Conservation (phyloP, 2,329 filamentous ascomycete species). For the Neopestalotiopsis sp. region DNA sequence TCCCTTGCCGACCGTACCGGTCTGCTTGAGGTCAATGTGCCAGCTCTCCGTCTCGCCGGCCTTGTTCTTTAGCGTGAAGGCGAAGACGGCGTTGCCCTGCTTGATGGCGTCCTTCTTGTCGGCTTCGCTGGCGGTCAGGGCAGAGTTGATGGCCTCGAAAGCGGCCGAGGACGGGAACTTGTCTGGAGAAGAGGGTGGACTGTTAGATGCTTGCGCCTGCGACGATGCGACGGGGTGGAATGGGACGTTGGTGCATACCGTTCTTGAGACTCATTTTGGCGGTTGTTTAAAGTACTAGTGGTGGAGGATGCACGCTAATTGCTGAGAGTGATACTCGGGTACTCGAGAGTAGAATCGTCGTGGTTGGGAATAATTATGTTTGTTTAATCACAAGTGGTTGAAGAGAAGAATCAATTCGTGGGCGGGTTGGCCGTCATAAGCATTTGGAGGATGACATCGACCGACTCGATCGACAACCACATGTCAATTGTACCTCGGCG, state of each 20-base stretch:
- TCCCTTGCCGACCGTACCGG: conserved; percentile 81
- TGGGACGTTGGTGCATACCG: conserved; percentile 52
- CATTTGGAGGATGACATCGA: conserved; percentile 15
- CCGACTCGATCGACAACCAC: conserved; percentile 22
- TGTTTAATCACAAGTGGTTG: not conserved
- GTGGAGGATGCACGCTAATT: not conserved
- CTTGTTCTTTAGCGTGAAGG: conserved; percentile 90
- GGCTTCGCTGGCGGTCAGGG: conserved; percentile 70
- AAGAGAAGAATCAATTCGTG: not conserved
- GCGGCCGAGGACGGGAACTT: conserved; percentile 88
- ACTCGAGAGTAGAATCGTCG: conserved; percentile 4
- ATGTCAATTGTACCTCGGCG: conserved; percentile 39
- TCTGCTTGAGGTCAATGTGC: conserved; percentile 95
- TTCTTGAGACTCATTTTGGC: conserved; percentile 74
- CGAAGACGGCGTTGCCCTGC: conserved; percentile 84
- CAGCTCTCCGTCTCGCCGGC: conserved; percentile 81
- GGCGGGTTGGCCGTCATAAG: not conserved
- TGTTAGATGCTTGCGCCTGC: not conserved
- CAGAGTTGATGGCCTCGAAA: conserved; percentile 84
- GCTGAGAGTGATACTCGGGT: not conserved
- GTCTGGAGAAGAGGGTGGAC: conserved; percentile 49
- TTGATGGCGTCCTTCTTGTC: conserved; percentile 86
- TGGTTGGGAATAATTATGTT: not conserved
- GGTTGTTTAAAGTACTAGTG: conserved; percentile 6
- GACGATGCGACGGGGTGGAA: not conserved